Conservation (phyloP, 2,329 filamentous ascomycete genomes). For the Ustulina deusta region DNA sequence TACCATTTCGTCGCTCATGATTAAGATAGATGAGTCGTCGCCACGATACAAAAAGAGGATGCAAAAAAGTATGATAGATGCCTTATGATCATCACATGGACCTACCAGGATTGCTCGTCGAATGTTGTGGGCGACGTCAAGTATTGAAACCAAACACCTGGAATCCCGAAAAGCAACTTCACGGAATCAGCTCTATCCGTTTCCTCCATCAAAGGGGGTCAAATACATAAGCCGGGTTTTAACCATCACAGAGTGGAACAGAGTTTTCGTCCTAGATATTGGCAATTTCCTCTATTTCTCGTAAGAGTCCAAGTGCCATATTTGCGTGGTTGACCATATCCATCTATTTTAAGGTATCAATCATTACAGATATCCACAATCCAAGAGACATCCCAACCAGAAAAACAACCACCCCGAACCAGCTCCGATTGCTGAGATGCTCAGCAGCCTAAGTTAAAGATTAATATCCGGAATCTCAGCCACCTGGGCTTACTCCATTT, state of each 20-base stretch:
- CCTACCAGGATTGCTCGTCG: too few species aligned
- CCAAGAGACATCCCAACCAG: conserved; percentile 37
- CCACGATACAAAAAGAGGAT: background rate
- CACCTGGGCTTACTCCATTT: conserved; percentile 55
- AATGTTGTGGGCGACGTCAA: background rate
- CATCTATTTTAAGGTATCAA: conserved; percentile 51
- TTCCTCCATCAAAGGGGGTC: background rate
- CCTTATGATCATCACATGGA: too few species aligned
- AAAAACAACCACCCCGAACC: conserved; percentile 44
- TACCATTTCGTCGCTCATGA: background rate
- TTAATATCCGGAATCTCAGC: conserved; percentile 53
- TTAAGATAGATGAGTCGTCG: background rate
- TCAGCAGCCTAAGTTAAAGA: conserved; percentile 49
- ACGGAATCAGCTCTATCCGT: background rate
- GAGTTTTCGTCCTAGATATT: background rate
- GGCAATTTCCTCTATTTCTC: conserved; percentile 11
- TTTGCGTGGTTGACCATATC: conserved; percentile 40
- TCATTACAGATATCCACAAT: conserved; percentile 47
- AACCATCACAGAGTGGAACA: background rate
- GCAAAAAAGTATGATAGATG: background rate
- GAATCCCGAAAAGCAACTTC: background rate
- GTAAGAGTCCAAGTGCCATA: conserved; percentile 17
- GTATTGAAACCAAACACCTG: background rate
- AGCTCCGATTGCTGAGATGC: conserved; percentile 46
- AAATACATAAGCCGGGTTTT: background rate